Percentiles rank a stretch among this genome's conserved stretches.
Evolutionary conservation across 108 stramenopile species (phyloP).

Genomic region (Stephanodiscus minutulus): DNA sequence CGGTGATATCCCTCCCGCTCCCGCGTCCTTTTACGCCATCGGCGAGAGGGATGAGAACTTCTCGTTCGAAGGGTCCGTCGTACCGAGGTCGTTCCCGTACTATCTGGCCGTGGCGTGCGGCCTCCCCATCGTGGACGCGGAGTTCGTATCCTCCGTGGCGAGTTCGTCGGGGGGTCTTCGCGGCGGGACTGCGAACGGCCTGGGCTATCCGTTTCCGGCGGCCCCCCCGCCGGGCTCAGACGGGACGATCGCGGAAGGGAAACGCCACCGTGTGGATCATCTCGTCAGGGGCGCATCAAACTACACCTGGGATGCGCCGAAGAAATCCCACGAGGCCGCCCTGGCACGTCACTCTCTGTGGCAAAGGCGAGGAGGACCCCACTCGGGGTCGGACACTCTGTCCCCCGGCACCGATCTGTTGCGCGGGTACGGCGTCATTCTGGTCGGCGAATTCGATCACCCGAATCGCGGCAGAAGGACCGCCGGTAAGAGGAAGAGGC

Average conservation of each 20-base stretch:
- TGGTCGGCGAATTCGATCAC: slow-evolving; percentile 52
- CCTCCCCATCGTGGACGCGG: slow-evolving; percentile 41
- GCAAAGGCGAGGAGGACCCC: slow-evolving; percentile 10
- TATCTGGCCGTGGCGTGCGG: slow-evolving; percentile 53
- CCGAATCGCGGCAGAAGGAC: slow-evolving; percentile 10
- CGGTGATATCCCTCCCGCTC: slow-evolving; percentile 10
- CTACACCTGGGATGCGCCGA: slow-evolving; percentile 43
- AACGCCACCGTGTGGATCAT: slow-evolving; percentile 8
- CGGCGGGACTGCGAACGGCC: slow-evolving; percentile 2
- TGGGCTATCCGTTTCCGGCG: slow-evolving; percentile 29
- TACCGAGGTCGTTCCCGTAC: slow-evolving; percentile 49
- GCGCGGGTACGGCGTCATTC: slow-evolving; percentile 29
- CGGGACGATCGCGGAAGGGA: background rate
- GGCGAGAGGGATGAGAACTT: slow-evolving; percentile 36
- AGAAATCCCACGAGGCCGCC: slow-evolving; percentile 31
- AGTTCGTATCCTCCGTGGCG: slow-evolving; percentile 30
- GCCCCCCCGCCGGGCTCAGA: background rate
- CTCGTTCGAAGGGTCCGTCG: slow-evolving; percentile 44
- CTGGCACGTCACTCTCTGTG: slow-evolving; percentile 25
- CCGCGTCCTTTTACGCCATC: slow-evolving; percentile 38
- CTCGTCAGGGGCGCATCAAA: slow-evolving; percentile 48
- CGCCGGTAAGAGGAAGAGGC: slow-evolving; percentile 20
- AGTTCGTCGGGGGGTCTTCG: slow-evolving; percentile 1
- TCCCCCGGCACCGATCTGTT: slow-evolving; percentile 41
- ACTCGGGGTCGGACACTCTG: slow-evolving; percentile 14